These are phyloP conservation scores for Orbilia javanica DNA, from an alignment of 2,329 filamentous ascomycete species.

Conservation along the genomic window DNA sequence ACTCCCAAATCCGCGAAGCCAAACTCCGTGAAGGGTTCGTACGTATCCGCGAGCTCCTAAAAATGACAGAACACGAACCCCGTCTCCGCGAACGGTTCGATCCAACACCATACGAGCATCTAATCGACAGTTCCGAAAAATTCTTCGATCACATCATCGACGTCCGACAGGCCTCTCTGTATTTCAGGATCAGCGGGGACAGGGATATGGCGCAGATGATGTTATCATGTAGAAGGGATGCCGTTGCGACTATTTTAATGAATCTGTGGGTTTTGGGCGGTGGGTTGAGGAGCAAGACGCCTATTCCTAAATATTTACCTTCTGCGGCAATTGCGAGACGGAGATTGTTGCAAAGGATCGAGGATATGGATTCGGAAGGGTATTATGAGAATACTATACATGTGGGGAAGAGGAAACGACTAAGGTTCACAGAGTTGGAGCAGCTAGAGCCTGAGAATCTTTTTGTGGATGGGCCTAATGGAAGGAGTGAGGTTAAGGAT, in stretches of 20 bases:
- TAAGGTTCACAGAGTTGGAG: slow-evolving; percentile 51
- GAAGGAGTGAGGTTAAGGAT: slow-evolving; percentile 57
- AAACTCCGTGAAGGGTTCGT: slow-evolving; percentile 74
- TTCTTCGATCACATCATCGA: slow-evolving; percentile 74
- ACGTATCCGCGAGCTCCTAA: slow-evolving; percentile 71
- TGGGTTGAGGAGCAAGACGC: slow-evolving; percentile 68
- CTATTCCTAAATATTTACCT: slow-evolving; percentile 69
- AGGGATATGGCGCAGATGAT: slow-evolving; percentile 69
- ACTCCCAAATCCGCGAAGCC: slow-evolving; percentile 73
- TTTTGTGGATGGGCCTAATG: slow-evolving; percentile 17
- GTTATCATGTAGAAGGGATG: slow-evolving; percentile 70
- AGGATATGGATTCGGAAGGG: slow-evolving; percentile 67
- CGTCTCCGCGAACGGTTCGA: slow-evolving; percentile 72
- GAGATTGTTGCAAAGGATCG: slow-evolving; percentile 69
- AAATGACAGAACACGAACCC: slow-evolving; percentile 72
- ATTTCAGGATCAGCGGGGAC: slow-evolving; percentile 71
- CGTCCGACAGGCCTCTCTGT: slow-evolving; percentile 72
- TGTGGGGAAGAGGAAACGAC: slow-evolving; percentile 20
- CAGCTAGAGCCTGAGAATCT: slow-evolving; percentile 57
- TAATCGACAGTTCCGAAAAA: slow-evolving; percentile 71
- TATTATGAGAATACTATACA: slow-evolving; percentile 41
- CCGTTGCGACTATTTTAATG: slow-evolving; percentile 72
- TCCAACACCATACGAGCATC: slow-evolving; percentile 71
- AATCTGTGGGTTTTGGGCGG: slow-evolving; percentile 73
- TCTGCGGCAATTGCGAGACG: slow-evolving; percentile 71